These are phyloP conservation scores for Yarrowia galli DNA, from an alignment of 1,139 yeast genomes.

Conservation along the genomic window DNA sequence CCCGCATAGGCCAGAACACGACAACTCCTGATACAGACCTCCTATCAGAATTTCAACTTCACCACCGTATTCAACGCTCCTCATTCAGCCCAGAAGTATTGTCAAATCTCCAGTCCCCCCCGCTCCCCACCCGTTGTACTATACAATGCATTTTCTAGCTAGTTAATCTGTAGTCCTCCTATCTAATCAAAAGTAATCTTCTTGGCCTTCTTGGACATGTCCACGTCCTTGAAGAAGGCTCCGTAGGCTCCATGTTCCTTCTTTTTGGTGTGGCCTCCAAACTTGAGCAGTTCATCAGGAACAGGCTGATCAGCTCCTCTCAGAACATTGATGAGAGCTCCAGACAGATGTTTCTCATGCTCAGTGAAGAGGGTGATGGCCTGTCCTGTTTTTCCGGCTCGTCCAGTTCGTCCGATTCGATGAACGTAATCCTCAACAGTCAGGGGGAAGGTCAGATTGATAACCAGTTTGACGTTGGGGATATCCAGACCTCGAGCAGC, in stretches of 20 bases:
- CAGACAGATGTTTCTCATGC: conserved; percentile 95
- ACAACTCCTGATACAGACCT: too few relatives aligned
- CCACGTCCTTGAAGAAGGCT: conserved; percentile 93
- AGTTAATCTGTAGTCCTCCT: neutral
- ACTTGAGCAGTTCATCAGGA: conserved; percentile 94
- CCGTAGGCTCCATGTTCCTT: conserved; percentile 97
- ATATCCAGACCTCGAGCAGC: conserved; percentile 99
- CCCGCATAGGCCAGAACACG: too few relatives aligned
- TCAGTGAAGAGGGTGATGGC: conserved; percentile 97
- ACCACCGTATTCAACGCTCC: too few relatives aligned
- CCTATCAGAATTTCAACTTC: too few relatives aligned
- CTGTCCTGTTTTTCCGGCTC: conserved; percentile 95
- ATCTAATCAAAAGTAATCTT: conserved; percentile 73
- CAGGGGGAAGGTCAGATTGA: conserved; percentile 94
- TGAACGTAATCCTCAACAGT: conserved; percentile 98
- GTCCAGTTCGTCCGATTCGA: conserved; percentile 97
- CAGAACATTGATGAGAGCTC: conserved; percentile 89
- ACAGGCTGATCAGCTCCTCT: conserved; percentile 95
- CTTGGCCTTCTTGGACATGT: conserved; percentile 84
- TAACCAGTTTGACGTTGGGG: conserved; percentile 95
- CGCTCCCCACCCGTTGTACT: too few relatives aligned
- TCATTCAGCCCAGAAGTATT: too few relatives aligned
- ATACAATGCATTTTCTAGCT: conserved; percentile 20
- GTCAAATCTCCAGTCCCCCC: too few relatives aligned
- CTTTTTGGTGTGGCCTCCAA: conserved; percentile 97